Conservation (phyloP, 768 basidiomycete genomes). For the Sporobolomyces roseus region DNA sequence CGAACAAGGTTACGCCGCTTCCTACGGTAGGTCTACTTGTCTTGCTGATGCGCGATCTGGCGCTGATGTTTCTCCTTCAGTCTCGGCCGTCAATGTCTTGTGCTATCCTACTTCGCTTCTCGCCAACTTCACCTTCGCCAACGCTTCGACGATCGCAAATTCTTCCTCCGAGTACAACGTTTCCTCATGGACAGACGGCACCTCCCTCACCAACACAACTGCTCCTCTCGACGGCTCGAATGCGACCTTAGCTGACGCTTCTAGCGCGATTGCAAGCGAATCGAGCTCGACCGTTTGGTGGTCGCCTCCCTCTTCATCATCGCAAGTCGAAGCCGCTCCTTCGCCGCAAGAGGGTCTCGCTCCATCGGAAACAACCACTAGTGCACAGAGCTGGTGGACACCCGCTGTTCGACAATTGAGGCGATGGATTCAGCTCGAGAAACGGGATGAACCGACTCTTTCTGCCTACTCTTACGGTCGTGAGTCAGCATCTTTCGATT, state of each 20-base stretch:
- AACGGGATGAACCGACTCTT: slow-evolving; percentile 26
- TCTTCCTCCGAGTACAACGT: background rate
- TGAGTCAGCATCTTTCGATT: background rate
- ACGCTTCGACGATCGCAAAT: background rate
- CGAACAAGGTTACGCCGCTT: no score
- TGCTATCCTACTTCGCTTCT: slow-evolving; percentile 22
- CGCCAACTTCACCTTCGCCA: background rate
- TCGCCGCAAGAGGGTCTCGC: background rate
- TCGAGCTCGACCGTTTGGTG: slow-evolving; percentile 16
- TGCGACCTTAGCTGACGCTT: no score
- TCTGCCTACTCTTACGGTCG: slow-evolving; percentile 21
- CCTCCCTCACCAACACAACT: background rate
- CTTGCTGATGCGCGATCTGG: no score
- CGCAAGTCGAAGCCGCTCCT: background rate
- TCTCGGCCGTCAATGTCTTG: slow-evolving; percentile 9
- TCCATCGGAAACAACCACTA: no score
- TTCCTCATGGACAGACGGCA: background rate
- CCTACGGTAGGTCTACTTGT: no score
- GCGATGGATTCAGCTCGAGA: slow-evolving; percentile 6
- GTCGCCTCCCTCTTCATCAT: background rate
- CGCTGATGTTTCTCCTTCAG: no score
- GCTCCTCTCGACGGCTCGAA: background rate
- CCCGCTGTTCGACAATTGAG: slow-evolving; percentile 18
- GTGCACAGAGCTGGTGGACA: background rate
- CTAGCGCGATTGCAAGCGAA: no score